A percentile compares a stretch with the other conserved stretches of the same genome.
Conservation (phyloP, 305 asterid genomes). For the Striga hermonthica region DNA sequence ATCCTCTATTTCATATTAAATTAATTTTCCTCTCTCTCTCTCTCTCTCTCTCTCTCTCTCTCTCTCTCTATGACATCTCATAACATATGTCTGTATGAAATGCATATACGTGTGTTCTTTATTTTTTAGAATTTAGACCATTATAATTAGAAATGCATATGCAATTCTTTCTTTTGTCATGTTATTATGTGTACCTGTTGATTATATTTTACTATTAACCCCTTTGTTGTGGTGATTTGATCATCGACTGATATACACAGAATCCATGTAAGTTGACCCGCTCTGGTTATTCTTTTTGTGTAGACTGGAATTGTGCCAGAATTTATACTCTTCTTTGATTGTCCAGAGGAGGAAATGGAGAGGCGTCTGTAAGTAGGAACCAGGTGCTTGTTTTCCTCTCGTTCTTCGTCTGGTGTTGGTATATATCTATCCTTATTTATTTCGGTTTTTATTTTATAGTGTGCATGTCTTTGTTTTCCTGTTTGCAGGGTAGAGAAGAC, state of each 20-base stretch:
- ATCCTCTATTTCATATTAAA: too few relatives aligned
- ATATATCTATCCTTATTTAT: background rate
- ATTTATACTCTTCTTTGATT: constrained; percentile 84
- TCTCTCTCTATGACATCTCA: background rate
- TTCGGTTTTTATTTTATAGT: constrained; percentile 17
- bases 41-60: too few relatives aligned
- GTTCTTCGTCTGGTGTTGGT: constrained; percentile 16
- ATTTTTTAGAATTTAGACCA: background rate
- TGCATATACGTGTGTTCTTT: too few relatives aligned
- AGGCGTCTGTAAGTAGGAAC: constrained; percentile 75
- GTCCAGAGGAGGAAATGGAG: constrained; percentile 94
- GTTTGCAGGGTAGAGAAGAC: constrained; percentile 84
- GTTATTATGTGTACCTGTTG: constrained; percentile 1
- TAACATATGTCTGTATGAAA: too few relatives aligned
- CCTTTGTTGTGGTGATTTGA: background rate
- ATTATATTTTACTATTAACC: background rate
- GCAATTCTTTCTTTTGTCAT: background rate
- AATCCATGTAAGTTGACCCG: constrained; percentile 18
- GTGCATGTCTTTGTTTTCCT: constrained; percentile 4
- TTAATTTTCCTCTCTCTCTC: background rate
- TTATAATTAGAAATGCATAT: constrained; percentile 10
- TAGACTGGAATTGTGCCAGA: constrained; percentile 92
- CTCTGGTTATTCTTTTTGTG: constrained; percentile 6
- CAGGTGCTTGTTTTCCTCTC: constrained; percentile 43
- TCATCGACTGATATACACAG: background rate